Base-by-base conservation (phyloP, 78 protist genomes). In the Tieghemostelium lacteum region DNA sequence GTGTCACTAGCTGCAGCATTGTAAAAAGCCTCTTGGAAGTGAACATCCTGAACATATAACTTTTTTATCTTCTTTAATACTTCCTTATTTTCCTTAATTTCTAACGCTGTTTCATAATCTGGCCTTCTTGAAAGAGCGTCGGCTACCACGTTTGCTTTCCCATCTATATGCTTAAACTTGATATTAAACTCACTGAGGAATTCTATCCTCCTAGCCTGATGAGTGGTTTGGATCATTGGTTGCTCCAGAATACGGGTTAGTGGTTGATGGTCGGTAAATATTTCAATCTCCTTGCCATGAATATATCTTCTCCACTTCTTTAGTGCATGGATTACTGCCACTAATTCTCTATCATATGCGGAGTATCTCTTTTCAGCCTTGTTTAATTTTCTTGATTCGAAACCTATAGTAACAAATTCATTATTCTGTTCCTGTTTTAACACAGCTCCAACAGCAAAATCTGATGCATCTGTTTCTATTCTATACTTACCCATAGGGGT, bases 261-360 rank as follows among this genome's bases (percentile, higher is more conserved):
- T 1, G 62, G n/a, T 29, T n/a, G 8, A 66, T 89, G 94, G 33
- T 89, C 94, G 19, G 94, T 75, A 12, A 31, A 8, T 24, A 89
- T 39, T 4, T n/a, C 0, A 26, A 57, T 5, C 1, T 45, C 57
- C 5, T 14, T 54, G 36, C 65, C 17, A 31, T 19, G 33, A 45
- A 50, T 3, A 40, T 61, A 88, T 1, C 36, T 45, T 39, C 67
- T 16, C 70, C 64, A 88, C 6, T 28, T 24, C 8, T 22, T 16
- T 10, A 75, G 39, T 6, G 66, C 16, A 29, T 52, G 36, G 4
- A 39, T 57, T 22, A 88, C 52, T 14, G 87, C 94, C 24, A 74
- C 28, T 2, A 55, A 14, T 42, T 88, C 94, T 45, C 63, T 62
- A 54, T 76, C 80, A 1, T 45, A 52, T 2, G 50, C 42, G 0